phyloP scores from a whole-genome alignment of 208 protist species.

The Trypanosoma theileri region DNA sequence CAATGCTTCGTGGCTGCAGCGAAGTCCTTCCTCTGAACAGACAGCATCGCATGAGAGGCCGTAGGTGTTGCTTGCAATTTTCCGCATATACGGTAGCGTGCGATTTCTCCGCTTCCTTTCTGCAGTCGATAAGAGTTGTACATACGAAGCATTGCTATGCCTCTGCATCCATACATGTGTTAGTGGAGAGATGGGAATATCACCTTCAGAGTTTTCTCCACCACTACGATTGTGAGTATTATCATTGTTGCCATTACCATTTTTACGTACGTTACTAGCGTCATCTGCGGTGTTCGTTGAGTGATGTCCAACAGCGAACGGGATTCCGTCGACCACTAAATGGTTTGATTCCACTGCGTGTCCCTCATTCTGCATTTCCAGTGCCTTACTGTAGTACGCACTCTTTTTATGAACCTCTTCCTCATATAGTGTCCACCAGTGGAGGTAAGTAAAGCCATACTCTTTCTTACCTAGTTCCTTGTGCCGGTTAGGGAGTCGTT shows the following conservation, averaged over 20 bases:
- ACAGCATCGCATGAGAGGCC: slow-evolving; percentile 25
- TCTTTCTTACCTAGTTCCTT: slow-evolving; percentile 27
- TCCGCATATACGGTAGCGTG: slow-evolving; percentile 13
- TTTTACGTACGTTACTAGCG: background rate
- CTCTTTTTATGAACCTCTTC: slow-evolving; percentile 28
- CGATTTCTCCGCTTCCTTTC: slow-evolving; percentile 24
- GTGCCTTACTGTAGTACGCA: slow-evolving; percentile 15
- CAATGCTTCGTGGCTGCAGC: slow-evolving; percentile 20
- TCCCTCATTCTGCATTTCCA: background rate
- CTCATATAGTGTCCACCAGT: slow-evolving; percentile 39
- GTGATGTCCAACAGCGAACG: slow-evolving; percentile 1
- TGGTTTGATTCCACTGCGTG: background rate
- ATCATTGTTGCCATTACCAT: background rate
- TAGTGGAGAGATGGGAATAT: slow-evolving; percentile 13
- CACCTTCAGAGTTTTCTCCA: background rate
- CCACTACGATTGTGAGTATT: background rate
- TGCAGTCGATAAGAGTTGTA: slow-evolving; percentile 30
- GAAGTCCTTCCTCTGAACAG: slow-evolving; percentile 4
- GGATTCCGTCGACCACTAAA: slow-evolving; percentile 12
- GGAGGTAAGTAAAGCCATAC: slow-evolving; percentile 32
- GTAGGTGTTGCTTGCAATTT: slow-evolving; percentile 16
- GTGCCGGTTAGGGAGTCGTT: background rate
- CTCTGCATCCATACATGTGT: slow-evolving; percentile 45
- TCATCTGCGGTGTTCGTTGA: too few relatives aligned
- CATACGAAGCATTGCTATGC: slow-evolving; percentile 20